Evolutionary conservation across 208 protist species (phyloP).

Genomic region (Leishmania gerbilli): DNA sequence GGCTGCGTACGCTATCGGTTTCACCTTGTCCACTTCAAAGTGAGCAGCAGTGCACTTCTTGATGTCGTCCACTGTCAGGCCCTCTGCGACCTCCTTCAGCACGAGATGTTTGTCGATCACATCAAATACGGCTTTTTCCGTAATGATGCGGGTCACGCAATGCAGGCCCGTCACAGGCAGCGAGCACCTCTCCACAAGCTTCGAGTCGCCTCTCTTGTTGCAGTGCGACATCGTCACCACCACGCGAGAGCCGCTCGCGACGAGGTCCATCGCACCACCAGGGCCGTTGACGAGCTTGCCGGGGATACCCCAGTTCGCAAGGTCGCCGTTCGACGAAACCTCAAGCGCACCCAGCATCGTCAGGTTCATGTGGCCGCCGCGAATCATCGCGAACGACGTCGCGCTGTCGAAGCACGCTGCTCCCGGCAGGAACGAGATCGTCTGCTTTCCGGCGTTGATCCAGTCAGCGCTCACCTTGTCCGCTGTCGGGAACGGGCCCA

Average conservation of each 20-base stretch:
- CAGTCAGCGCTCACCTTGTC: constrained; percentile 93
- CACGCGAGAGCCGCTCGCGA: constrained; percentile 91
- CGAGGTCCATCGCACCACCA: constrained; percentile 97
- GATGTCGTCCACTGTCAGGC: constrained; percentile 93
- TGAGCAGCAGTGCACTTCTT: constrained; percentile 77
- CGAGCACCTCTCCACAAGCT: constrained; percentile 94
- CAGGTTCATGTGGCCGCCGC: constrained; percentile 95
- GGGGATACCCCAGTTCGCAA: constrained; percentile 98
- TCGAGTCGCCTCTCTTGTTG: constrained; percentile 93
- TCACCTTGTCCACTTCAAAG: constrained; percentile 70
- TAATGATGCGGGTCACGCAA: constrained; percentile 96
- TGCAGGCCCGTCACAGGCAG: constrained; percentile 93
- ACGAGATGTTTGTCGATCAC: constrained; percentile 85
- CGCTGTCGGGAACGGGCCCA: constrained; percentile 91
- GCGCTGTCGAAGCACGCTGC: constrained; percentile 92
- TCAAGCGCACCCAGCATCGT: constrained; percentile 97
- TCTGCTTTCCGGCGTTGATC: constrained; percentile 98
- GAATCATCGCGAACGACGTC: constrained; percentile 97
- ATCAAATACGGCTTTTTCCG: constrained; percentile 97
- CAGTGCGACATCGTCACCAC: constrained; percentile 98
- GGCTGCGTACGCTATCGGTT: constrained; percentile 77
- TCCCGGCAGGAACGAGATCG: constrained; percentile 95
- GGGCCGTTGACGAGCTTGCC: constrained; percentile 98
- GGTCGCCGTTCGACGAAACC: constrained; percentile 93
- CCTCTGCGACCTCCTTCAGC: constrained; percentile 93